phyloP scores from a whole-genome alignment of 2,329 filamentous ascomycete species.

The Cryphonectria japonica region DNA sequence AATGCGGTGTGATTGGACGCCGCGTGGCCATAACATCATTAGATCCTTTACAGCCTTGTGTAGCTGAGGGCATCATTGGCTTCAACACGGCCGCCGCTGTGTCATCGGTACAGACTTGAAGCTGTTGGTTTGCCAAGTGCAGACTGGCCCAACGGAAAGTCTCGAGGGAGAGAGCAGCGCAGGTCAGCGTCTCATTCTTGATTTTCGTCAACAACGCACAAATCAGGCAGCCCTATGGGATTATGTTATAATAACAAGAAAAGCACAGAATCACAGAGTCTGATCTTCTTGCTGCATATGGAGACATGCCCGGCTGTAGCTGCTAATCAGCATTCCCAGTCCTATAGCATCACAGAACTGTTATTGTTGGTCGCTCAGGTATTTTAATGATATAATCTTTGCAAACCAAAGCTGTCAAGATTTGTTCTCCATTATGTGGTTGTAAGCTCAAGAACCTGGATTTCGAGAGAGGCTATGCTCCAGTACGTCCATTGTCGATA shows the following conservation, averaged over 20 bases:
- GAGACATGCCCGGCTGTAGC: too few species aligned
- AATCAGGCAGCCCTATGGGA: background rate
- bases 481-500: too few species aligned
- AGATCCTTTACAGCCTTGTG: background rate
- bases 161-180: background rate
- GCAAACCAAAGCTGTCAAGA: background rate
- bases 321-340: too few species aligned
- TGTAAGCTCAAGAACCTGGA: background rate
- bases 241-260: background rate
- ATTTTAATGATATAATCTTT: background rate
- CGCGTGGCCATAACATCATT: constrained; percentile 22
- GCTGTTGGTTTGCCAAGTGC: background rate
- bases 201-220: background rate
- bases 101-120: constrained; percentile 1
- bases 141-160: background rate
- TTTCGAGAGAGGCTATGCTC: too few species aligned
- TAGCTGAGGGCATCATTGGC: constrained; percentile 28
- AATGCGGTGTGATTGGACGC: constrained; percentile 27
- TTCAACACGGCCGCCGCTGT: constrained; percentile 22
- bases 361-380: background rate
- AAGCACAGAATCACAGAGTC: too few species aligned
- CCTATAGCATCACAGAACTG: background rate
- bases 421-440: background rate
- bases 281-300: too few species aligned
- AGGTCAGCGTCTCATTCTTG: background rate